Percentiles rank a stretch among this genome's conserved stretches.
phyloP scores from a whole-genome alignment of 768 basidiomycete genomes.

The Antrodiella citrinella region DNA sequence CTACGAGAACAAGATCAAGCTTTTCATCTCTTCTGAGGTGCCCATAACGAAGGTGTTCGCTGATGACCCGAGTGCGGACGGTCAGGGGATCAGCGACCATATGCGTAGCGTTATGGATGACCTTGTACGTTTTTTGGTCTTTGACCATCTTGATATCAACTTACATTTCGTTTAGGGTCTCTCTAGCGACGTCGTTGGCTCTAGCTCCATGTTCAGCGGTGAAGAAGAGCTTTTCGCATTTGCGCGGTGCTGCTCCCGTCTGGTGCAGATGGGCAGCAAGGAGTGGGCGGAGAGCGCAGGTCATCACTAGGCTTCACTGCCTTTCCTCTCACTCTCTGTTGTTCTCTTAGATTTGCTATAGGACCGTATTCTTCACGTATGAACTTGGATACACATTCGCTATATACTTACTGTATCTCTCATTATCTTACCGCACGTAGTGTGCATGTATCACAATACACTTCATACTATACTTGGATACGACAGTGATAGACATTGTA shows the following conservation, averaged over 20 bases:
- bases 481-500: not conserved
- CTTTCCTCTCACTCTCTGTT: too few species aligned
- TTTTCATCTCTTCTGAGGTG: constrained; percentile 89
- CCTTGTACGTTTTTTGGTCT: constrained; percentile 53
- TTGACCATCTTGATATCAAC: constrained; percentile 4
- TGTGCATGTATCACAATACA: too few species aligned
- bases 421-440: too few species aligned
- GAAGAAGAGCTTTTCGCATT: constrained; percentile 98
- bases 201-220: constrained; percentile 87
- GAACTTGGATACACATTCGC: too few species aligned
- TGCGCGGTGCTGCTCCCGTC: constrained; percentile 81
- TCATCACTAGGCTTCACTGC: too few species aligned
- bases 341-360: too few species aligned
- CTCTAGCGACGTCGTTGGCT: constrained; percentile 64
- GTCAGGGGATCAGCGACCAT: constrained; percentile 58
- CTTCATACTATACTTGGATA: too few species aligned
- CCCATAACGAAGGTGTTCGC: constrained; percentile 89
- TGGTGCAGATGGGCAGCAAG: constrained; percentile 85
- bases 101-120: constrained; percentile 95
- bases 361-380: too few species aligned
- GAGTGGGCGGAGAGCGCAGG: constrained; percentile 64
- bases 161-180: constrained; percentile 50
- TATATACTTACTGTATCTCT: too few species aligned
- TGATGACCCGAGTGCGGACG: constrained; percentile 40
- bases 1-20: constrained; percentile 87